Evolutionary conservation across 139 green algal species (phyloP), one percentile per base, ranked within the genome.

Genomic region (Micractinium conductrix): DNA sequence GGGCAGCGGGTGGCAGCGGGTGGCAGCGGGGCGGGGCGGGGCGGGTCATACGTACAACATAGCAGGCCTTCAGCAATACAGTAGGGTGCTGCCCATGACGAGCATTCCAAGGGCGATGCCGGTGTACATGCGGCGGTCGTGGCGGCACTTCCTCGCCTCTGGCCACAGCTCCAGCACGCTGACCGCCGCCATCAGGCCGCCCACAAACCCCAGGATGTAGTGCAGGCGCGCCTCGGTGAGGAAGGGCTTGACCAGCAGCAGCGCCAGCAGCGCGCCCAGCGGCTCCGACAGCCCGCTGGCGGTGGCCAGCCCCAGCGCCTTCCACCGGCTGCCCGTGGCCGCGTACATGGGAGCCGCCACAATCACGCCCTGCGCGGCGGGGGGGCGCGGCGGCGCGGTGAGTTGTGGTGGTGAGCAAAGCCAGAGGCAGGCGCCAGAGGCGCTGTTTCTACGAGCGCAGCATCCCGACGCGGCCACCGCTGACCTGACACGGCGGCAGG

Each of bases 291-390:
- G 87, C 8, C 95, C 95, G 71, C 90, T 95, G 9, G 90, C 91
- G 1, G 91, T 91, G 19, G 96, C 94, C 8, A 96, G 53, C 7
- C 80, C 91, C 35, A 98, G 19, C 7, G 96, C 96, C 48, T 91
- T 90, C 83, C 80, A 90, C 7, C 95, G 84, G 87, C 87, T 96
- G 60, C 93, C 80, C 0, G 96, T 98, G 14, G 96, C 95, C 0
- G 95, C 95, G 82, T 93, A 98, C n/a, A 98, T 91, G 35, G 96
- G 96, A 4, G 94, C 94, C 4, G 96, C 94, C 24, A 98, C 92
- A 55, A 98, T 94, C 60, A 98, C 87, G 2, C 95, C 95, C 91
- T 97, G 88, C 21, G 85, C 2, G 48, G 48, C 30, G 48, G 48
- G 33, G 8, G 33, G 24, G 53, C 53, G 53, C 48, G 48, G 48